phyloP scores from a whole-genome alignment of 331 rosid genomes.

The Malus hybrid region DNA sequence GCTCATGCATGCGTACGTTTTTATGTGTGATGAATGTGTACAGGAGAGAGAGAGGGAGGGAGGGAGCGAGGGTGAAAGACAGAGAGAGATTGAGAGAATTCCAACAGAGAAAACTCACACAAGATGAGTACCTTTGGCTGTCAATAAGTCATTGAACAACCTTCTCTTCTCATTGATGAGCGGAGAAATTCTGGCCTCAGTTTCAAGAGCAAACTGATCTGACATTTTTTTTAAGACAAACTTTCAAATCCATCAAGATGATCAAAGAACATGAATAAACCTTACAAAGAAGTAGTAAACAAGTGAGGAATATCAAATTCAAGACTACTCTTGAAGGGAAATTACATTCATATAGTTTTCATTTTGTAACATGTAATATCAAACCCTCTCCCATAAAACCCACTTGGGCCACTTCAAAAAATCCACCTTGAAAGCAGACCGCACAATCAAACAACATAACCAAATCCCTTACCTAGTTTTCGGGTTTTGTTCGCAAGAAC shows the following conservation, averaged over 20 bases:
- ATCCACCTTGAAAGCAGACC: background rate
- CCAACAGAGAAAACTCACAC: conserved; percentile 17
- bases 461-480: conserved; percentile 55
- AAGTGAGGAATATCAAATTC: background rate
- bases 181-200: conserved; percentile 78
- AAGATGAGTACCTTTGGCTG: conserved; percentile 78
- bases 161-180: conserved; percentile 69
- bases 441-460: conserved; percentile 5
- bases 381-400: background rate
- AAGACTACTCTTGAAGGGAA: conserved; percentile 8
- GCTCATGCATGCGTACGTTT: background rate
- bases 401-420: background rate
- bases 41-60: background rate
- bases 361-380: conserved; percentile 12
- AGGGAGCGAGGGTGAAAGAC: background rate
- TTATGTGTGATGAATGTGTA: background rate
- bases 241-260: conserved; percentile 13
- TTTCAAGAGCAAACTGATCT: conserved; percentile 83
- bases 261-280: conserved; percentile 12
- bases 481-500: conserved; percentile 85
- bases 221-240: conserved; percentile 18
- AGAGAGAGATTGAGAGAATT: too few species aligned
- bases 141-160: conserved; percentile 90
- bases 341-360: background rate
- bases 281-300: background rate